Base-by-base conservation (phyloP, 805 yeast species). In the Kuraishia piskuri region DNA sequence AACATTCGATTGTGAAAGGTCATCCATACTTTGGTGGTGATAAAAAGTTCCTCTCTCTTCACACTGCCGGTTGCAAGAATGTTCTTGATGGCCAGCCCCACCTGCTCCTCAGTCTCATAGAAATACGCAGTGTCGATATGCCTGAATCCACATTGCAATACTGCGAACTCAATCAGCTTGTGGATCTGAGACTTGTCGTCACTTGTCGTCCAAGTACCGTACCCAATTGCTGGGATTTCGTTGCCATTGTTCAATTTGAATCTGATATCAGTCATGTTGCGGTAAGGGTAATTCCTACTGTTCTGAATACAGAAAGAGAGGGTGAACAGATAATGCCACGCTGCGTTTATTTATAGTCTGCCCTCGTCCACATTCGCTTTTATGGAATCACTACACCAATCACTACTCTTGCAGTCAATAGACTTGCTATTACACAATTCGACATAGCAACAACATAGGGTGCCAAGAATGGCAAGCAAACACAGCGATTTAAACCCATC, bases 11-110 rank as follows among this genome's bases (percentile, higher is more conserved):
- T 67, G 64, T 73, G 69, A 52, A 65, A 63, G 1, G 75, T 67
- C 0, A 80, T 80, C 80, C 86, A 81, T 53, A 87, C 76, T 65
- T 88, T 88, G 56, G 94, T 86, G 58, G 92, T 86, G 59, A 88
- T 72, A 61, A 84, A 88, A 20, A 88, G 57, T 54, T 76, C 78
- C 57, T 79, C 79, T 62, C 84, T 70, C 58, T 74, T 74, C 50
- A 76, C 65, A 19, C 63, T 60, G 12, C 80, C 78, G 54, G 72
- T 75, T 17, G 67, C 74, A 55, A 80, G 69, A 54, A 77, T 65
- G 55, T 75, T 76, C 52, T 75, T 71, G 56, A 83, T 66, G 57
- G 72, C 78, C 54, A 74, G 67, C 1, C 80, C 80, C 50, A 76
- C 65, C 53, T 63, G 61, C 36, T 62, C 60, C 57, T 76, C 81